Percentiles rank a stretch among this genome's conserved stretches.
Evolutionary conservation across 371 early-diverging fungal genomes (phyloP).

Genomic region (Mucor circinelloides): DNA sequence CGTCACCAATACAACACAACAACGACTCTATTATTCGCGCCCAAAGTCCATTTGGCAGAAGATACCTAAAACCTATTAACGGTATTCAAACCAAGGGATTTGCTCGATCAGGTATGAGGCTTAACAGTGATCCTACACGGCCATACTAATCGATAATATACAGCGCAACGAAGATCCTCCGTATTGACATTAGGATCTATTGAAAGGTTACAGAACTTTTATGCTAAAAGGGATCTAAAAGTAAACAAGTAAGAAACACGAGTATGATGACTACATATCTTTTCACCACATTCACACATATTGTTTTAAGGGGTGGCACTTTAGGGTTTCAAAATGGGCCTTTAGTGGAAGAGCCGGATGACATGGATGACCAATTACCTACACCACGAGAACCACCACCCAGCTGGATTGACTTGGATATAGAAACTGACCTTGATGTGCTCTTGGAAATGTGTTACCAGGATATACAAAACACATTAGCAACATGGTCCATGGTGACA

Average conservation of each 20-base stretch:
- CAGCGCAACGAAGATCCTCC: constrained; percentile 53
- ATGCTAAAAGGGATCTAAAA: constrained; percentile 47
- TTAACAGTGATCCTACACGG: background rate
- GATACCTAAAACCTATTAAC: constrained; percentile 47
- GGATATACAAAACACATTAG: constrained; percentile 41
- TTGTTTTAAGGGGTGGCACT: constrained; percentile 37
- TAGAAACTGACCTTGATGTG: constrained; percentile 51
- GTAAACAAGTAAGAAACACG: constrained; percentile 47
- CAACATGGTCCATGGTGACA: constrained; percentile 43
- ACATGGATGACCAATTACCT: constrained; percentile 32
- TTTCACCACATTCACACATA: background rate
- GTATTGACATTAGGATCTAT: constrained; percentile 51
- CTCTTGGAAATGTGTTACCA: constrained; percentile 33
- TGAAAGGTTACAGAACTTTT: constrained; percentile 53
- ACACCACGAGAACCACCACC: constrained; percentile 47
- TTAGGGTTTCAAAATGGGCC: constrained; percentile 35
- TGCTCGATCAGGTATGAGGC: constrained; percentile 48
- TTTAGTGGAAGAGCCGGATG: constrained; percentile 35
- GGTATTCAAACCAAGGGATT: constrained; percentile 53
- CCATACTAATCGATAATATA: background rate
- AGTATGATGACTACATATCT: background rate
- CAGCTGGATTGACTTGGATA: constrained; percentile 48
- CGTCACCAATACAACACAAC: constrained; percentile 14
- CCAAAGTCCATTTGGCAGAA: constrained; percentile 42
- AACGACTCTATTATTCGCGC: constrained; percentile 37